These are phyloP conservation scores for Flagelloscypha sp. DNA, from an alignment of 768 basidiomycete species.

Conservation along the genomic window DNA sequence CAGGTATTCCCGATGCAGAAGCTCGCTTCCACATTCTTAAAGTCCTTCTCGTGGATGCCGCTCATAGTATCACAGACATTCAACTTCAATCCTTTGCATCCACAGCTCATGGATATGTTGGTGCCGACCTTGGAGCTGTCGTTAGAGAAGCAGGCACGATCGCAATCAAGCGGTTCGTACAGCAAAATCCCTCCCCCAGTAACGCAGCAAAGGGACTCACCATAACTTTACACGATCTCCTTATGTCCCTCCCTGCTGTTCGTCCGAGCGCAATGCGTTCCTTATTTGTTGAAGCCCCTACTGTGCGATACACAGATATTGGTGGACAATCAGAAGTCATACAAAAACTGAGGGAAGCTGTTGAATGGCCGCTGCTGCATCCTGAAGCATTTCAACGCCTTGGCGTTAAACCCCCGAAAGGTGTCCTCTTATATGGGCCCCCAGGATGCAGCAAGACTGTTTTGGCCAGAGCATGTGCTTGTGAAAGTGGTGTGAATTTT, in stretches of 20 bases:
- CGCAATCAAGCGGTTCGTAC: slow-evolving; percentile 80
- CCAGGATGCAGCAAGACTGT: slow-evolving; percentile 98
- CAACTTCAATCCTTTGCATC: slow-evolving; percentile 63
- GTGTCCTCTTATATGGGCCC: slow-evolving; percentile 88
- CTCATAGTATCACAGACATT: slow-evolving; percentile 53
- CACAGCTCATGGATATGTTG: slow-evolving; percentile 92
- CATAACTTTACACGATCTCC: slow-evolving; percentile 56
- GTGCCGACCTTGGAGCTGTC: slow-evolving; percentile 88
- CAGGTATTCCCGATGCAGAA: slow-evolving; percentile 83
- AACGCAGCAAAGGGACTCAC: slow-evolving; percentile 24
- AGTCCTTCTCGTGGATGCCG: slow-evolving; percentile 77
- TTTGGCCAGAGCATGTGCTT: slow-evolving; percentile 84
- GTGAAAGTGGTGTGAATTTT: slow-evolving; percentile 92
- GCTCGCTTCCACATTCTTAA: slow-evolving; percentile 80
- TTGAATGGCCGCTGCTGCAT: slow-evolving; percentile 93
- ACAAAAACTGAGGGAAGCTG: slow-evolving; percentile 78
- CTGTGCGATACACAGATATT: slow-evolving; percentile 78
- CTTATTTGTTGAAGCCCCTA: slow-evolving; percentile 79
- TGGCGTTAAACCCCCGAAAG: slow-evolving; percentile 83
- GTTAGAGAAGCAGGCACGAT: slow-evolving; percentile 88
- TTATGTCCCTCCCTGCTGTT: slow-evolving; percentile 63
- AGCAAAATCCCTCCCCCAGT: slow-evolving; percentile 14
- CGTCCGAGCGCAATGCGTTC: slow-evolving; percentile 94
- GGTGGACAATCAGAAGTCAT: slow-evolving; percentile 81
- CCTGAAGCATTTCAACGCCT: slow-evolving; percentile 80